Conservation (phyloP, 2,329 filamentous ascomycete genomes). For the Dactylonectria estremocensis region DNA sequence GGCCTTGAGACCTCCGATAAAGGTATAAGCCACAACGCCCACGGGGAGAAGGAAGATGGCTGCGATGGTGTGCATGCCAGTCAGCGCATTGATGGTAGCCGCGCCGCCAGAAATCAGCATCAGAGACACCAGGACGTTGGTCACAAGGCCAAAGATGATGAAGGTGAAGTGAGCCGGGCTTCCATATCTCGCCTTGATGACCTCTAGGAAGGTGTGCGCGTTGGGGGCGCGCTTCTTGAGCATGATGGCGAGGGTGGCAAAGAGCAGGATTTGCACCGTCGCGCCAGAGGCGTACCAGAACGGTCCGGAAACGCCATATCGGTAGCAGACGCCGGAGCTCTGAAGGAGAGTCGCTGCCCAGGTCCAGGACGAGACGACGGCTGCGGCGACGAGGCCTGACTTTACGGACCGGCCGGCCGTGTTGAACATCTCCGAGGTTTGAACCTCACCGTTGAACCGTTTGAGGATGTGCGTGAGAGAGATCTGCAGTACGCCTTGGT, state of each 20-base stretch:
- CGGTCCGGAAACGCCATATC: conserved; percentile 76
- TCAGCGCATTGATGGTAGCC: conserved; percentile 66
- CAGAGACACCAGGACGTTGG: conserved; percentile 87
- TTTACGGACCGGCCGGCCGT: conserved; percentile 91
- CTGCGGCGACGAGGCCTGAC: conserved; percentile 87
- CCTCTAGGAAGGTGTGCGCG: conserved; percentile 87
- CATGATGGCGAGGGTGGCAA: conserved; percentile 91
- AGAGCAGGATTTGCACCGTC: conserved; percentile 89
- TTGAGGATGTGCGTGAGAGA: conserved; percentile 80
- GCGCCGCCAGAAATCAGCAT: conserved; percentile 88
- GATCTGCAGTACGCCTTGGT: conserved; percentile 57
- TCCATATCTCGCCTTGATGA: conserved; percentile 86
- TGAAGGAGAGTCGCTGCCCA: conserved; percentile 89
- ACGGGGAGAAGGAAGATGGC: conserved; percentile 88
- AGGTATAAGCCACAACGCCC: conserved; percentile 82
- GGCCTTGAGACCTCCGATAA: conserved; percentile 84
- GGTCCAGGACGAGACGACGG: conserved; percentile 92
- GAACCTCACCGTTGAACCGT: conserved; percentile 75
- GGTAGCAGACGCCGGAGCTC: conserved; percentile 83
- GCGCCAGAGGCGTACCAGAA: conserved; percentile 78
- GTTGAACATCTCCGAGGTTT: conserved; percentile 93
- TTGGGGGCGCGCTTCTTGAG: conserved; percentile 89
- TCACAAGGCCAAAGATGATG: conserved; percentile 84
- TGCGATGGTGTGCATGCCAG: conserved; percentile 73
- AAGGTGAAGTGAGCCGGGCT: conserved; percentile 80